phyloP scores from a whole-genome alignment of 1,284 basidiomycete species.

The Schizopora paradoxa region DNA sequence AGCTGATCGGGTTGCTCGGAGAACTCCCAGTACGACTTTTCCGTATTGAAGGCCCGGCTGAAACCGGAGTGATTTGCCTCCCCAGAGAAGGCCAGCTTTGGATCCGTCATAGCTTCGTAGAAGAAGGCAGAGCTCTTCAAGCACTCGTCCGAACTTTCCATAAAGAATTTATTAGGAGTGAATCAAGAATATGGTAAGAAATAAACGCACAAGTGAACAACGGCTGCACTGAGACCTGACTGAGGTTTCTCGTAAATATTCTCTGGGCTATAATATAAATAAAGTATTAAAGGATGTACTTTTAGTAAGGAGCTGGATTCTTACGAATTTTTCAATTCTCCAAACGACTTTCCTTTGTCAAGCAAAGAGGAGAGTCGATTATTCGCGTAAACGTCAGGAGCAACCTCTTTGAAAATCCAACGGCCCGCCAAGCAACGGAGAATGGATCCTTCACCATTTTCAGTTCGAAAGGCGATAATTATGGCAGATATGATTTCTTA shows the following conservation, averaged over 20 bases:
- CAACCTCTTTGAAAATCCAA: conserved; percentile 21
- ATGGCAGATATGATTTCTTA: conserved; percentile 5
- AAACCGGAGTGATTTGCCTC: conserved; percentile 11
- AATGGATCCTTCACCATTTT: conserved; percentile 14
- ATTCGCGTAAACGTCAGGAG: conserved; percentile 19
- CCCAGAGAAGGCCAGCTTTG: conserved; percentile 21
- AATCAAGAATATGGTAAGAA: not conserved
- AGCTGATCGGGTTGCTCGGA: conserved; percentile 11
- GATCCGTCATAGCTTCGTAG: conserved; percentile 31
- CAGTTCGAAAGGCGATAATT: not conserved
- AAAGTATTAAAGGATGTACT: not conserved
- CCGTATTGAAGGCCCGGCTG: conserved; percentile 5
- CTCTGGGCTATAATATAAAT: conserved; percentile 17
- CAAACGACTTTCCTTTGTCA: conserved; percentile 20
- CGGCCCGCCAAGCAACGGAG: conserved; percentile 22
- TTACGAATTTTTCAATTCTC: not conserved
- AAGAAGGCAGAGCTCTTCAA: conserved; percentile 30
- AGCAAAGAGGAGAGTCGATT: conserved; percentile 20
- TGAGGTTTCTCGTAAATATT: conserved; percentile 22
- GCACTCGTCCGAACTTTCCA: conserved; percentile 25
- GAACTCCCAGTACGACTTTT: conserved; percentile 12
- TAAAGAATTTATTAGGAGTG: not conserved
- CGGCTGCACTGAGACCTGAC: conserved; percentile 21
- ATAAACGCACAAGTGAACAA: conserved; percentile 18
- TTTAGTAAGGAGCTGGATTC: not conserved